Evolutionary conservation across 2,329 filamentous ascomycete genomes (phyloP), one percentile per base, ranked within the genome.

Genomic region (Hymenoscyphus albidus): DNA sequence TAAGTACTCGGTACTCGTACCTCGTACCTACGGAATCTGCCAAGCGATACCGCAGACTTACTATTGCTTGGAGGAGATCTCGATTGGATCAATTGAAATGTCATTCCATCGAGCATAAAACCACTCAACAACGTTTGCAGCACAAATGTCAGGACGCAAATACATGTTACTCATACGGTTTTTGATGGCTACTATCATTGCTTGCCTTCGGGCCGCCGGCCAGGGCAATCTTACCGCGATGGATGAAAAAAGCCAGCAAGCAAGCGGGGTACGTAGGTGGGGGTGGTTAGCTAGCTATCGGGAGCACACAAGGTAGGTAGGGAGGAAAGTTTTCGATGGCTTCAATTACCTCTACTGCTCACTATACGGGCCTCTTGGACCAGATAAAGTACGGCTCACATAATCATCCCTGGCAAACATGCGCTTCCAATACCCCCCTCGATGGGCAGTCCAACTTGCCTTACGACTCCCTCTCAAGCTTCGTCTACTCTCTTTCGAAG

Each of bases 401-500:
- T 51, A n/a, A 51, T 51, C n/a, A 35, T 51, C 44, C 6, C 18
- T 6, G 12, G 12, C 14, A n/a, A 16, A 22, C 22, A 63, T 55
- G 58, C 39, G 38, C 40, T 58, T 40, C 35, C 57, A 61, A 51
- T 27, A 51, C n/a, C 62, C 48, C 22, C 67, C 63, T n/a, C 59
- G 63, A 62, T 70, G 66, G 64, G 59, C 67, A 12, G 13, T 61
- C n/a, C 18, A 22, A 14, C 44, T 68, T 51, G 58, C 64, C 39
- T 56, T 51, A 12, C 64, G 58, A 7, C 63, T 69, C 7, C 66
- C 70, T 12, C 65, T 69, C 12, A 64, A 64, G 38, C 54, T 72
- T 18, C 70, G 67, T n/a, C 65, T 68, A 54, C 67, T 72, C 40
- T 67, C 71, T 22, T 67, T 69, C 51, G 66, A 69, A 32, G 71